These are phyloP conservation scores for Solanum etuberosum DNA, from an alignment of 257 asterid genomes.

Conservation along the genomic window DNA sequence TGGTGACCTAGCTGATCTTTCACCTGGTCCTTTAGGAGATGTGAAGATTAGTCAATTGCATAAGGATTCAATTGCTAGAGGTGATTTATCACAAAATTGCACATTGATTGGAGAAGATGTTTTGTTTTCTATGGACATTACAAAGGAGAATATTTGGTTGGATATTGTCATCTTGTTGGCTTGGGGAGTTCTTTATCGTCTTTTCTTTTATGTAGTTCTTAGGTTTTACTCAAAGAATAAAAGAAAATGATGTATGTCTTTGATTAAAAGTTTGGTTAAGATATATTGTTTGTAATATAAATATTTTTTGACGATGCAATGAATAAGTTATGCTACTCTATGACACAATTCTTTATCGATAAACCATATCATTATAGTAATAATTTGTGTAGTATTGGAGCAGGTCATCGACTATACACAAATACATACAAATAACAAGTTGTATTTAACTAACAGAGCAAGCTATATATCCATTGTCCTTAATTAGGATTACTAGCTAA, in stretches of 20 bases:
- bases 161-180: slow-evolving; percentile 50
- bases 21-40: slow-evolving; percentile 79
- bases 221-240: slow-evolving; percentile 55
- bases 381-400: not conserved
- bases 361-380: not conserved
- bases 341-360: not conserved
- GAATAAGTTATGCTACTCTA: not conserved
- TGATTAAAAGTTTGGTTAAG: not conserved
- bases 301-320: not conserved
- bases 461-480: not conserved
- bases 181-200: slow-evolving; percentile 57
- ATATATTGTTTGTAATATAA: not conserved
- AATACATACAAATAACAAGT: not conserved
- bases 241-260: slow-evolving; percentile 25
- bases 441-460: not conserved
- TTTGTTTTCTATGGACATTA: slow-evolving; percentile 47
- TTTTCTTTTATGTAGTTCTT: slow-evolving; percentile 48
- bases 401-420: not conserved
- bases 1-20: slow-evolving; percentile 40
- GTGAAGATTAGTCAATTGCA: slow-evolving; percentile 54
- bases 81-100: slow-evolving; percentile 18
- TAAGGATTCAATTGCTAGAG: slow-evolving; percentile 15
- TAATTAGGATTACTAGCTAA: not conserved
- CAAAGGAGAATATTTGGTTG: slow-evolving; percentile 34
- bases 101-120: slow-evolving; percentile 70